Conservation (phyloP, 163 green algal genomes). For the Chloroidium sp. region DNA sequence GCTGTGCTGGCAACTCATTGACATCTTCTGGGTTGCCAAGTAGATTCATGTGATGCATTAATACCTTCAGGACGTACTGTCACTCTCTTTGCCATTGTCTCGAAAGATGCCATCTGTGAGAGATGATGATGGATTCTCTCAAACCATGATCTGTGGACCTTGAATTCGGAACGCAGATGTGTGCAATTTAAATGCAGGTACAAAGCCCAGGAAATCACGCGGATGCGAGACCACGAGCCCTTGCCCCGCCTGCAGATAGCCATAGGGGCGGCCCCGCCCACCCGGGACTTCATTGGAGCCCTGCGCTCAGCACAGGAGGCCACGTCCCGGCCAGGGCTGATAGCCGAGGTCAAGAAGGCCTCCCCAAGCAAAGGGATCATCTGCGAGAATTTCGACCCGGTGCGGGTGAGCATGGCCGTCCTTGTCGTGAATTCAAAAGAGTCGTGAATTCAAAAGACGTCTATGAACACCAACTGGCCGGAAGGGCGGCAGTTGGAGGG, state of each 20-base stretch:
- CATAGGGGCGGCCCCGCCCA: slow-evolving; percentile 34
- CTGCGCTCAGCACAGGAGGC: slow-evolving; percentile 45
- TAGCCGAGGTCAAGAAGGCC: slow-evolving; percentile 99
- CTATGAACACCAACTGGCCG: no score
- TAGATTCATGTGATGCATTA: no score
- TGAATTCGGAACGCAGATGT: no score
- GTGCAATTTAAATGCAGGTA: slow-evolving; percentile 35
- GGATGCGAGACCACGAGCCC: slow-evolving; percentile 53
- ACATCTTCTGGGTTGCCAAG: no score
- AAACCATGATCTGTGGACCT: no score
- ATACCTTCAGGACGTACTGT: no score
- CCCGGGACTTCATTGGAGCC: slow-evolving; percentile 85
- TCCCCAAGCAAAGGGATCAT: slow-evolving; percentile 92
- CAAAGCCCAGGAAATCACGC: slow-evolving; percentile 78
- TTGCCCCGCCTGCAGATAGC: slow-evolving; percentile 44
- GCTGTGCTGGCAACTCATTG: no score
- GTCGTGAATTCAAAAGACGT: no score
- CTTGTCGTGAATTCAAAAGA: neutral
- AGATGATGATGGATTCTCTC: no score
- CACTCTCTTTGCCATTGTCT: no score
- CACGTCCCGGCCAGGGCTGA: slow-evolving; percentile 79
- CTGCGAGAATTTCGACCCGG: slow-evolving; percentile 92
- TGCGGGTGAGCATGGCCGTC: slow-evolving; percentile 33
- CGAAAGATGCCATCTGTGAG: no score
- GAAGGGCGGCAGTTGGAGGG: no score